Base-by-base conservation (phyloP, 2,329 filamentous ascomycete species). In the Venturia carpophila region DNA sequence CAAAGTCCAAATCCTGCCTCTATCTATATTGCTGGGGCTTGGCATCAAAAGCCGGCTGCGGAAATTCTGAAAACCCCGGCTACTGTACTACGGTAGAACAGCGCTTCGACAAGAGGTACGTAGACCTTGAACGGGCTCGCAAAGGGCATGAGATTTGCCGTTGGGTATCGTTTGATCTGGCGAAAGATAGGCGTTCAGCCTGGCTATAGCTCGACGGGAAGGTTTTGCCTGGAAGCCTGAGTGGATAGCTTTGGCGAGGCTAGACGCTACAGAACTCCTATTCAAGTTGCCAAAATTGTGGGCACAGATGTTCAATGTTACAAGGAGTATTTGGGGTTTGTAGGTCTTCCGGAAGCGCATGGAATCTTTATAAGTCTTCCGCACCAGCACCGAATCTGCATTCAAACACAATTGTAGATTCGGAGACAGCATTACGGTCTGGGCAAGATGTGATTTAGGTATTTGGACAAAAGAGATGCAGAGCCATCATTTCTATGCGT, bases 391-490 rank as follows among this genome's bases (percentile, higher is more conserved):
- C 47, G 27, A 10, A 15, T 21, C 24, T 24, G 24, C 5, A 21
- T 37, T 27, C 21, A 58, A 10, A 37, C 52, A 58, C 9, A 11
- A 15, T 11, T 2, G 39, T 41, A 9, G 10, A 41, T 41, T 15
- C 9, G 10, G 2, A 41, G 10, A 11, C 27, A 58, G 27, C 27
- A 58, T 27, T n/a, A 58, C 30, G 52, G 17, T 37, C 27, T 30
- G 17, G 21, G 52, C 37, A n/a, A 13, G n/a, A 37, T 30, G 30
- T 58, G 27, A 58, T 61, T 61, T 61, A n/a, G 37, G 42, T 24
- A 60, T 27, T 42, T 61, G 21, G 37, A 61, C 60, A 61, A 43
- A 61, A 61, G 60, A 61, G 60, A 61, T 61, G 60, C 42, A 61
- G 13, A 61, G 19, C 37, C 60, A 61, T 61, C 60, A 61, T 61